A percentile compares a stretch with the other conserved stretches of the same genome.
phyloP scores from a whole-genome alignment of 163 green algal genomes.

The Scenedesmus sp. region DNA sequence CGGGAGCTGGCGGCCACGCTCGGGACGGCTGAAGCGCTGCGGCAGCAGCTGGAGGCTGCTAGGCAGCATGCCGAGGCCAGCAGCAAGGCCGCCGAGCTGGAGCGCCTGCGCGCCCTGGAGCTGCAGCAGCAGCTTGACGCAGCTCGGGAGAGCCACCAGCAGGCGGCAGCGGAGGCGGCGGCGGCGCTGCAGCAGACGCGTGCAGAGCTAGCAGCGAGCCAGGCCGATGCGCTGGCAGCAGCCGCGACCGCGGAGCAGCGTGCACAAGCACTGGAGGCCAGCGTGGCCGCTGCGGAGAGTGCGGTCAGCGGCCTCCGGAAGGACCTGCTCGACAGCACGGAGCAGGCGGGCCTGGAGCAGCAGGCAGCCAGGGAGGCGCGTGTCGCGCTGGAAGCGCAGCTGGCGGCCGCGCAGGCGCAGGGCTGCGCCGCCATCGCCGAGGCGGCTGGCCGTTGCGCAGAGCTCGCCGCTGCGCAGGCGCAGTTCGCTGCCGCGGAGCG shows the following conservation, averaged over 20 bases:
- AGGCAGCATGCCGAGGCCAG: too few species aligned
- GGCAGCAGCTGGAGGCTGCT: constrained; percentile 19
- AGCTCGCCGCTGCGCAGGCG: neutral
- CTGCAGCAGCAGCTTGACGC: constrained; percentile 7
- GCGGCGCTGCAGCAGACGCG: neutral
- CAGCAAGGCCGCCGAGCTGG: too few species aligned
- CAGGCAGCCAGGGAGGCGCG: neutral
- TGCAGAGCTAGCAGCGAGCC: neutral
- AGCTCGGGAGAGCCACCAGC: neutral
- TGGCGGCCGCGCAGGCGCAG: constrained; percentile 3
- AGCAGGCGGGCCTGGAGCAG: too few species aligned
- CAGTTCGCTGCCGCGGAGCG: constrained; percentile 7
- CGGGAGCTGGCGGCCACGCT: neutral
- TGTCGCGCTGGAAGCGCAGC: neutral
- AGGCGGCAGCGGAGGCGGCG: neutral
- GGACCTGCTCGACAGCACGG: too few species aligned
- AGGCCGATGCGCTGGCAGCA: too few species aligned
- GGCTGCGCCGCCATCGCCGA: too few species aligned
- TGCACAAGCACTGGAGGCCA: neutral
- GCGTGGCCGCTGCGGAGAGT: neutral
- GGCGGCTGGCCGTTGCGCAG: too few species aligned
- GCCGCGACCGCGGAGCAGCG: neutral
- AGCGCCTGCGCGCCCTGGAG: too few species aligned
- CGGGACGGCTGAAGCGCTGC: too few species aligned
- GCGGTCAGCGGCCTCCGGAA: too few species aligned